Evolutionary conservation across 2,329 filamentous ascomycete species (phyloP).

Genomic region (Exophiala sp.): DNA sequence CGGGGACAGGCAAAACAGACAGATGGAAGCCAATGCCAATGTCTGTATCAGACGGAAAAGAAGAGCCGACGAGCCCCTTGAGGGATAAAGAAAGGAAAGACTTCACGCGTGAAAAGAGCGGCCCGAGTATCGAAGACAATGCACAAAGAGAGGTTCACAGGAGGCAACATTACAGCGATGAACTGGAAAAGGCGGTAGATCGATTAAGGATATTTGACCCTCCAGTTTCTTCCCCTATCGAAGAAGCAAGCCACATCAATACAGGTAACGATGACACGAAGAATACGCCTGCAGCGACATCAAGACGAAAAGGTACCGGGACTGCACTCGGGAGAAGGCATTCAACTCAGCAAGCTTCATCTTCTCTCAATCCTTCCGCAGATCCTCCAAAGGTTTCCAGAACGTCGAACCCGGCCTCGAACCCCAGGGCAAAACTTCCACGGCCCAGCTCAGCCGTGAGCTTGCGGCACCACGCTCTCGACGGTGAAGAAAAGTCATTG

Average conservation of each 20-base stretch:
- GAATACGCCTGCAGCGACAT: slow-evolving; percentile 4
- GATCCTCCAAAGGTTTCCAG: background rate
- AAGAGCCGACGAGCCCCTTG: slow-evolving; percentile 25
- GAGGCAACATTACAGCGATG: slow-evolving; percentile 5
- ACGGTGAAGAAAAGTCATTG: background rate
- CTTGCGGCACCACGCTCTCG: background rate
- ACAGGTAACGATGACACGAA: slow-evolving; percentile 1
- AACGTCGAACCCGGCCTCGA: background rate
- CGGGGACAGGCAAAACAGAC: slow-evolving; percentile 1
- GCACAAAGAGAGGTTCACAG: slow-evolving; percentile 1
- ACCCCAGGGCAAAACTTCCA: background rate
- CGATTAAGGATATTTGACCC: slow-evolving; percentile 27
- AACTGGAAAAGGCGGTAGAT: slow-evolving; percentile 22
- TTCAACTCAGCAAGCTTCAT: slow-evolving; percentile 15
- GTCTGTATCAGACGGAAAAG: slow-evolving; percentile 11
- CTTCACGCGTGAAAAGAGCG: slow-evolving; percentile 24
- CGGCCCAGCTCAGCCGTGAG: slow-evolving; percentile 6
- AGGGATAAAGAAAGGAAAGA: slow-evolving; percentile 31
- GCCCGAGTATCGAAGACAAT: slow-evolving; percentile 25
- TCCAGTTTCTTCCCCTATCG: slow-evolving; percentile 21
- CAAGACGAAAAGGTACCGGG: slow-evolving; percentile 9
- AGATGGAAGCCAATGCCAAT: slow-evolving; percentile 15
- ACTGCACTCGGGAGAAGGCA: slow-evolving; percentile 11
- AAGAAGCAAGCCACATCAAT: slow-evolving; percentile 3
- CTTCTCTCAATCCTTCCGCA: slow-evolving; percentile 1